Evolutionary conservation across 129 eudicot species (phyloP), one percentile per base, ranked within the genome.

Genomic region (Erigeron canadensis): DNA sequence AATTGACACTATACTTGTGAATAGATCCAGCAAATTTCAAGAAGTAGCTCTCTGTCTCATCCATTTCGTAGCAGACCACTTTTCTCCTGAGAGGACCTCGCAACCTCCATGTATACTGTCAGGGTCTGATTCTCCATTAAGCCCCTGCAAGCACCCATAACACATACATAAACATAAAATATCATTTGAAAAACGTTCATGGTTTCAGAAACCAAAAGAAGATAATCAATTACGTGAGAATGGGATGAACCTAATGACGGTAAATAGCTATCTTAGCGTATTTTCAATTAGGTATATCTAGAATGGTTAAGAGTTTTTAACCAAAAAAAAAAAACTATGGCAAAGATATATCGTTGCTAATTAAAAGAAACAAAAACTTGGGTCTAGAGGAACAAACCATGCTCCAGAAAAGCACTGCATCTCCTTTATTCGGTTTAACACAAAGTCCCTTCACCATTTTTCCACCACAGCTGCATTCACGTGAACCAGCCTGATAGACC

Each of bases 31-130:
- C 38, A 59, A 47, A 19, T 11, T 63, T 78, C 76, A 88, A 15
- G 73, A 76, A 11, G 89, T 84, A 43, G 82, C n/a, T 64, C 55
- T 79, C 73, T 89, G 96, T 81, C 96, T 84, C 98, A 93, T 93
- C 98, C 98, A 94, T 70, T 94, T 89, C 48, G 98, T 94, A 34
- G 98, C 98, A 38, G 98, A 94, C 98, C 98, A 94, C 45, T 94
- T 94, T 76, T 94, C 96, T 62, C 98, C 98, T 1, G 87, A 69
- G 28, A 87, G 70, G 12, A 94, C 95, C 73, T 84, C 96, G 73
- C 98, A 94, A 53, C 98, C 98, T 38, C 98, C 98, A 77, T 94
- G 98, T 54, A 93, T 70, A 78, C 98, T 94, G 41, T 66, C 76
- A 10, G 90, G 85, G 44, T 94, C 98, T 9, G 96, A 83, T 57